These are phyloP conservation scores for Phycomyces nitens DNA, from an alignment of 192 early-diverging fungal species.

Conservation along the genomic window DNA sequence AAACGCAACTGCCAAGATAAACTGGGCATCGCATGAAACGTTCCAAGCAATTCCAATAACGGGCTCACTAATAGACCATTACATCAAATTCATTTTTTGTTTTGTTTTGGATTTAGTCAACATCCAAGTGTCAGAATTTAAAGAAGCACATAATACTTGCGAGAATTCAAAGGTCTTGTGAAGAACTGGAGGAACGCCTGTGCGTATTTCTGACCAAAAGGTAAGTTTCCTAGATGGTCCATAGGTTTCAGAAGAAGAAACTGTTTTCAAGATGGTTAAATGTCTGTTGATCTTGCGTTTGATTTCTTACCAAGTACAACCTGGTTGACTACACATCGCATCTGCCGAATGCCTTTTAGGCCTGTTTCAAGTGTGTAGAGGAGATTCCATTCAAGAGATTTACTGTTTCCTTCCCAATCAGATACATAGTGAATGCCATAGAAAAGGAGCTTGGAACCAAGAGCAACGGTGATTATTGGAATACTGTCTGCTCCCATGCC, in stretches of 20 bases:
- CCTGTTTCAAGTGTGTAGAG: constrained; percentile 10
- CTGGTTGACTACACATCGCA: not conserved
- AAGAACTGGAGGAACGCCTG: not conserved
- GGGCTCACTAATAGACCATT: constrained; percentile 28
- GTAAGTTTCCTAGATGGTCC: not conserved
- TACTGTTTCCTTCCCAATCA: not conserved
- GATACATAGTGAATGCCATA: constrained; percentile 5
- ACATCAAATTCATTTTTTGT: too few relatives aligned
- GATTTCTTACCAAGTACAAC: constrained; percentile 4
- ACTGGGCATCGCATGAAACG: constrained; percentile 70
- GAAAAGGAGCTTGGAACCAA: constrained; percentile 2
- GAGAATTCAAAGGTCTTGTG: constrained; percentile 13
- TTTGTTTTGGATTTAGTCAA: too few relatives aligned
- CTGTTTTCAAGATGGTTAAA: not conserved
- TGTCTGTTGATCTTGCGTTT: not conserved
- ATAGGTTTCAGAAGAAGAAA: constrained; percentile 6
- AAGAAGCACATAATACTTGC: constrained; percentile 14
- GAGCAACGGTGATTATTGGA: not conserved
- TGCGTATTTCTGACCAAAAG: constrained; percentile 33
- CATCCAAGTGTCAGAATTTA: not conserved
- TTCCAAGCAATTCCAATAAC: constrained; percentile 69
- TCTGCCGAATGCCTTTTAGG: not conserved
- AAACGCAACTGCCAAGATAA: constrained; percentile 64
- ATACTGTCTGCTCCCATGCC: not conserved
- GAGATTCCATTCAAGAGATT: not conserved